Evolutionary conservation across 78 protist species (phyloP), one percentile per base, ranked within the genome.

Genomic region (Dictyostelium brefeldianum): DNA sequence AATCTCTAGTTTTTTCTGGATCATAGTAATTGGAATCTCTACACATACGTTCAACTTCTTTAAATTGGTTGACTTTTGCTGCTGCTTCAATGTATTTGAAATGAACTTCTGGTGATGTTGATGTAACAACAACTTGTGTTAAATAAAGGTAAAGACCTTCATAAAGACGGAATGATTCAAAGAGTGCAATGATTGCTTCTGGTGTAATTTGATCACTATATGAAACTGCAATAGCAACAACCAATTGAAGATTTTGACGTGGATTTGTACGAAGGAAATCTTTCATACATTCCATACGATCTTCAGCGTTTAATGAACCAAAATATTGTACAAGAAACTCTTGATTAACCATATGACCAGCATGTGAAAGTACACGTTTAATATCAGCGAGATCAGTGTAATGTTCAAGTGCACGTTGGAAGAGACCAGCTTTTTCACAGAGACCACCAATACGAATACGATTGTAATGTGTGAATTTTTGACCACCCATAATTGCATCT

Each of bases 31-130:
- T 95, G 78, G 92, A 59, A 95, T 98, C 99, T 53, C 99, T 96
- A 83, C 98, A 95, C 94, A 99, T 96, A 65, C 99, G 97, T 96
- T 98, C 99, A 62, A 99, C 98, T 89, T 99, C 99, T 85, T 96
- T 87, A 82, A 89, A 41, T 84, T 99, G 98, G 46, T 97, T 97
- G 25, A 96, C 83, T 85, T 97, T 90, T 95, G 97, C 91, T 11
- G 99, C 99, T 11, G 99, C 99, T 95, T 99, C 96, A 96, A 99
- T 98, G 96, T 99, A 99, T 97, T 98, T 97, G 97, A 96, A 98
- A 94, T 96, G 98, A 12, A 98, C 98, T 50, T 98, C 99, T 70
- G 98, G 94, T 25, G 98, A 98, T 46, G 96, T 84, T 22, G 89
- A 48, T 9, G 75, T 69, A 95, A 81, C 91, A 78, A 97, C 98